Evolutionary conservation across 352 stramenopile species (phyloP), one percentile per base, ranked within the genome.

Genomic region (Thalassiosira exigua): DNA sequence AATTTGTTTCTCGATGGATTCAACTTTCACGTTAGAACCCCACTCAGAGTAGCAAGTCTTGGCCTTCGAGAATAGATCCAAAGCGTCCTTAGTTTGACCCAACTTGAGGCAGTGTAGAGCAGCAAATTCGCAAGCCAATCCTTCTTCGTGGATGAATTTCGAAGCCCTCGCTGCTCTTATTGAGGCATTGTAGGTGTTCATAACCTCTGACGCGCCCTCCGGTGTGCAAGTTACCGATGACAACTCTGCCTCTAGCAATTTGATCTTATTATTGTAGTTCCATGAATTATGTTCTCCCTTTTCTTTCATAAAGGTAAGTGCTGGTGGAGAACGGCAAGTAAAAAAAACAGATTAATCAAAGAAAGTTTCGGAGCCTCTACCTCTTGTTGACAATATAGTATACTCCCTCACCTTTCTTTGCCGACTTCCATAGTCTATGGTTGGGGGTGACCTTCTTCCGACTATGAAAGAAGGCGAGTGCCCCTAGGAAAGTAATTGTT

Each of bases 241-340:
- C 11, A 52, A 14, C 46, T 74, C 65, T 42, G 65, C 65, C 64
- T 74, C 50, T 44, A 74, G 48, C 7, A 74, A 46, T 46, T 64
- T 22, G 29, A 62, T 19, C 51, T 74, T 42, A n/a, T 29, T 52
- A 30, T 7, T 14, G 64, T 32, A 74, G 33, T 62, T 53, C 22
- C 26, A 56, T 24, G 0, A 51, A 24, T 33, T 48, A 30, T 52
- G 22, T 21, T 24, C 32, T 11, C 27, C 7, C 29, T 52, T 50
- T n/a, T 65, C 56, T 65, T 33, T 65, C 56, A 65, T 65, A 5
- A 65, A 24, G 7, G 14, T 17, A 21, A 61, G 17, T 12, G 29
- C 32, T 61, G 39, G 22, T 46, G 22, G 12, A 69, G n/a, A n/a
- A n/a, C n/a, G n/a, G n/a, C n/a, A n/a, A n/a, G n/a, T n/a, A n/a